Percentiles rank a stretch among this genome's conserved stretches.
phyloP scores from a whole-genome alignment of 306 rosid genomes.

The Glycine tomentella region DNA sequence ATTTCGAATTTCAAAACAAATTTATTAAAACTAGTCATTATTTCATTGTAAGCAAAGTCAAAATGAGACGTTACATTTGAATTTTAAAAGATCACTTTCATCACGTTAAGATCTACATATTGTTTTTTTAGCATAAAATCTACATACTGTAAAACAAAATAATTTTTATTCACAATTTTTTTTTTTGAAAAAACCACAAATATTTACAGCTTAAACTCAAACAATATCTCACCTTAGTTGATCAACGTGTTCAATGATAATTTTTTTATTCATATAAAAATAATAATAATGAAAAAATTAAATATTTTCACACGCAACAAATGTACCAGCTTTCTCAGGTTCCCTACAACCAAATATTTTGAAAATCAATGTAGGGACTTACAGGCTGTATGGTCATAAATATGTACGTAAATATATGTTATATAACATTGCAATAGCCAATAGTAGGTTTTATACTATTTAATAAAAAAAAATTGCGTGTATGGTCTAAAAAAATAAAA shows the following conservation, averaged over 20 bases:
- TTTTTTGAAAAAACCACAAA: not conserved
- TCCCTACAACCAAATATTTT: not conserved
- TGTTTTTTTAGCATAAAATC: too few relatives aligned
- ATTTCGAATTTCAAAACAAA: not conserved
- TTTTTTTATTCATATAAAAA: too few relatives aligned
- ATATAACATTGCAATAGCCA: too few relatives aligned
- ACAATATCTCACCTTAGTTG: too few relatives aligned
- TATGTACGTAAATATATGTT: too few relatives aligned
- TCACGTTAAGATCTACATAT: not conserved
- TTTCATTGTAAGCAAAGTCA: not conserved
- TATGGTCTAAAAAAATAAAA: not conserved
- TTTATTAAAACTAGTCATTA: not conserved
- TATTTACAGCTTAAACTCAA: not conserved
- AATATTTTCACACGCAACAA: too few relatives aligned
- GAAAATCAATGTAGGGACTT: not conserved
- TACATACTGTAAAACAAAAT: not conserved
- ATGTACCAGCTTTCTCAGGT: not conserved
- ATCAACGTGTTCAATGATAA: too few relatives aligned
- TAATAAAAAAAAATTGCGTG: not conserved
- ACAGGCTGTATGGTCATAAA: too few relatives aligned
- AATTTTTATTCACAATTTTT: not conserved
- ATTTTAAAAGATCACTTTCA: not conserved
- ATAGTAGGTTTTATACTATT: not conserved
- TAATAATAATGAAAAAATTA: too few relatives aligned
- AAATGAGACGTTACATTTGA: constrained; percentile 8